Base-by-base conservation (phyloP, 441 rosid genomes). In the Erysimum pusillum region DNA sequence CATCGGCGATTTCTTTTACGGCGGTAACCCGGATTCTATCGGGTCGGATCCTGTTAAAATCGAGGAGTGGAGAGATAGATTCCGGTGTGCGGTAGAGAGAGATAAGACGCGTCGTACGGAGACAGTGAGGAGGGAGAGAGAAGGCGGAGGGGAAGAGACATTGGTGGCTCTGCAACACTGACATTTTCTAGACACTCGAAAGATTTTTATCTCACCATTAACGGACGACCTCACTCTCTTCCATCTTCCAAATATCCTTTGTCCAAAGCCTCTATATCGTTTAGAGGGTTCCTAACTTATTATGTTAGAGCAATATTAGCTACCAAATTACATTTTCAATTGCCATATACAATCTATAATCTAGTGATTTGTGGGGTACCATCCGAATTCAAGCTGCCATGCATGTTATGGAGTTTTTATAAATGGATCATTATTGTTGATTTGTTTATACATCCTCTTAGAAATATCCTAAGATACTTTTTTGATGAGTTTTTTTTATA, bases 91-190 rank as follows among this genome's bases (percentile, higher is more conserved):
- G 80, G 46, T 42, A 54, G 51, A 74, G 58, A 56, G 72, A 39
- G 72, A 62, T 64, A 1, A 44, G 72, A 74, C 49, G 67, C 58
- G 67, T 41, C 2, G 52, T 46, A 14, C 25, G 71, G 54, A 32
- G 74, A 73, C 69, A 74, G 59, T 64, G 72, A 38, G 74, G 72
- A 38, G 74, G 64, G 2, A 65, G 76, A 61, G 83, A 51, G 53
- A 53, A 70, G 68, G 70, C 44, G 67, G 74, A 48, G 63, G 76
- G 67, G 63, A 67, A 66, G 76, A 75, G 88, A 81, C 42, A 80
- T 28, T 68, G 83, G 63, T 79, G 85, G 80, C 83, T 78, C 74
- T 82, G 83, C 86, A 82, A 82, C 96, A 89, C 77, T 63, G 31
- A 61, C 83, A 80, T 76, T 66, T 75, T 63, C 69, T 66, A 20